Conservation (phyloP, 352 stramenopile species). For the Blastocystis sp. region DNA sequence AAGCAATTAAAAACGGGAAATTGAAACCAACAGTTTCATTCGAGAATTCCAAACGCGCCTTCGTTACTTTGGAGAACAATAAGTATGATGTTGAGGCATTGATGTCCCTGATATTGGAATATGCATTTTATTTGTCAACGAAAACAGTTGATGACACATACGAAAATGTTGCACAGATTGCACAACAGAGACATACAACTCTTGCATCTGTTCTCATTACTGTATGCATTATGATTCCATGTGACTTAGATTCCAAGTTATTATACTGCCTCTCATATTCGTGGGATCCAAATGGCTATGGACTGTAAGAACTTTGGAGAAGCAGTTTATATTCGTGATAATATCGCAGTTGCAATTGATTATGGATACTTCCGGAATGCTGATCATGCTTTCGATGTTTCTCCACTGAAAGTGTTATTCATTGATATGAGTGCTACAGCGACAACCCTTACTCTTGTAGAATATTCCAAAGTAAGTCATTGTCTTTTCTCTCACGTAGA, state of each 20-base stretch:
- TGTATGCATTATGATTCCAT: background rate
- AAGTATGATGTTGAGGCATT: slow-evolving; percentile 3
- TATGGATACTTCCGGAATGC: background rate
- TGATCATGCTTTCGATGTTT: background rate
- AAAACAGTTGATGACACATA: background rate
- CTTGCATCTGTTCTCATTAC: background rate
- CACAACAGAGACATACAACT: too few species aligned
- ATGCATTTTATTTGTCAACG: slow-evolving; percentile 13
- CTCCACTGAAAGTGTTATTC: background rate
- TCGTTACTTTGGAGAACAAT: background rate
- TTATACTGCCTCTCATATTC: background rate
- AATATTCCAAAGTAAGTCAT: background rate
- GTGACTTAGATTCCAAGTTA: slow-evolving; percentile 2
- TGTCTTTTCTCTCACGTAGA: background rate
- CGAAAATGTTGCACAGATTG: background rate
- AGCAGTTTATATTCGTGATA: background rate
- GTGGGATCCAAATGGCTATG: background rate
- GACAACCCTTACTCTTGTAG: background rate
- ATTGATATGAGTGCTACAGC: background rate
- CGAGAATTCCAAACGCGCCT: background rate
- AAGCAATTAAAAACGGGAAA: background rate
- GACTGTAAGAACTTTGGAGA: slow-evolving; percentile 43
- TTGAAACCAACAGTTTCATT: background rate
- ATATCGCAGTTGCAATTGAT: background rate
- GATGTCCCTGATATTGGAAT: background rate